Evolutionary conservation across 352 stramenopile species (phyloP), one percentile per base, ranked within the genome.

Genomic region (Globisporangium cystogenes): DNA sequence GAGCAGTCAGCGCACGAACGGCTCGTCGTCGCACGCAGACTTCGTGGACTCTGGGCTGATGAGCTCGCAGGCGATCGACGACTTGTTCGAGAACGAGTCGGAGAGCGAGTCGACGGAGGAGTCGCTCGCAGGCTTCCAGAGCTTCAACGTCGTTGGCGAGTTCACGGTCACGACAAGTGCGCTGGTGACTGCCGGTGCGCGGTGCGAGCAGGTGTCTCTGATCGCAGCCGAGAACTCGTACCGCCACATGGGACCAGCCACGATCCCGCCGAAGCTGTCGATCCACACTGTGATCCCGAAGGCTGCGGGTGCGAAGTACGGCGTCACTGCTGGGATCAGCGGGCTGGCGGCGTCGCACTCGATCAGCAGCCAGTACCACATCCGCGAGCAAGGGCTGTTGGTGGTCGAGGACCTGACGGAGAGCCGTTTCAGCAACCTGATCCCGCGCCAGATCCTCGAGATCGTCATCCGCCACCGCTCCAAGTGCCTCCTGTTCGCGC

Each of bases 281-380:
- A 78, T 91, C 12, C 85, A 93, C 49, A 90, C 82, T 0, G 80
- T 93, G 37, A 78, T 91, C 16, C 76, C 82, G 0, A 90, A 91
- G 57, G 64, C 76, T 3, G 73, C 74, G 2, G 76, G 77, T 27
- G 64, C 67, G 1, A 87, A 90, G 60, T 86, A 85, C 39, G 78
- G 76, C 27, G 68, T 86, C 14, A 71, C 72, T 26, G 79, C 73
- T 37, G 66, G 77, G 7, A 69, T 82, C 7, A 76, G 48, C 26
- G 79, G 82, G 4, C 49, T 91, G 11, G 52, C 76, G 18, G 56
- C 69, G 18, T 68, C 66, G 2, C 76, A 86, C 23, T 86, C 76
- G 2, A 85, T 91, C 44, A 92, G 77, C 51, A 90, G 84, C 56
- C 82, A 93, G 60, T 95, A 93, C 57, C 84, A 93, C 48, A 89